Conservation (phyloP, 495 filamentous ascomycete species). For the Copromyces sp. region DNA sequence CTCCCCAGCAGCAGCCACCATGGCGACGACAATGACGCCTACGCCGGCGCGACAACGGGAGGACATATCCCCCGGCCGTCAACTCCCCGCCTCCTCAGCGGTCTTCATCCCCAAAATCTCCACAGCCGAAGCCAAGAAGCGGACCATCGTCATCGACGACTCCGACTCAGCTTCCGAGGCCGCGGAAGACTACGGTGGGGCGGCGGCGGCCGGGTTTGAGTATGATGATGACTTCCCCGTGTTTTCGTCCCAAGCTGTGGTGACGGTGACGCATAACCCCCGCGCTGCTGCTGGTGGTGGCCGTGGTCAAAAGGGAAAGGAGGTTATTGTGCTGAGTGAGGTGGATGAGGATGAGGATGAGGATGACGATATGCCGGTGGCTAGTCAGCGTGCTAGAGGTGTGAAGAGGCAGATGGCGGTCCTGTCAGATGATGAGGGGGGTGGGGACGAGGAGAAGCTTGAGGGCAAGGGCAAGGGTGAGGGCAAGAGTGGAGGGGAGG, state of each 20-base stretch:
- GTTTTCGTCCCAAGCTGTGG: not conserved
- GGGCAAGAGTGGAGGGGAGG: not conserved
- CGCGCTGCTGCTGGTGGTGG: not conserved
- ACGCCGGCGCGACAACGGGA: not conserved
- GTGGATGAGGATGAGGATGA: not conserved
- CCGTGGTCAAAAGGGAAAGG: not conserved
- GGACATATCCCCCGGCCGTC: not conserved
- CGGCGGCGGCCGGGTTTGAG: not conserved
- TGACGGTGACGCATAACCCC: not conserved
- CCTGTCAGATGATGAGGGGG: not conserved
- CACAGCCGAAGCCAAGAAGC: not conserved
- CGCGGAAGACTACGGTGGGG: not conserved
- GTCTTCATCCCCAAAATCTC: not conserved
- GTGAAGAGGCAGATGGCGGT: not conserved
- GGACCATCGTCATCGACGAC: not conserved
- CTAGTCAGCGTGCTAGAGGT: not conserved
- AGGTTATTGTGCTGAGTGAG: not conserved
- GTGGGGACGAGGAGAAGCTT: not conserved
- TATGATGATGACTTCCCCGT: not conserved
- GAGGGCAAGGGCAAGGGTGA: not conserved
- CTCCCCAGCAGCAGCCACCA: not conserved
- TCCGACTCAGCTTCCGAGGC: not conserved
- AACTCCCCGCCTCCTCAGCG: not conserved
- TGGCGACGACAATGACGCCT: not conserved
- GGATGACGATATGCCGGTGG: not conserved